Base-by-base conservation (phyloP, 345 rosid species). In the Lepidium sativum region DNA sequence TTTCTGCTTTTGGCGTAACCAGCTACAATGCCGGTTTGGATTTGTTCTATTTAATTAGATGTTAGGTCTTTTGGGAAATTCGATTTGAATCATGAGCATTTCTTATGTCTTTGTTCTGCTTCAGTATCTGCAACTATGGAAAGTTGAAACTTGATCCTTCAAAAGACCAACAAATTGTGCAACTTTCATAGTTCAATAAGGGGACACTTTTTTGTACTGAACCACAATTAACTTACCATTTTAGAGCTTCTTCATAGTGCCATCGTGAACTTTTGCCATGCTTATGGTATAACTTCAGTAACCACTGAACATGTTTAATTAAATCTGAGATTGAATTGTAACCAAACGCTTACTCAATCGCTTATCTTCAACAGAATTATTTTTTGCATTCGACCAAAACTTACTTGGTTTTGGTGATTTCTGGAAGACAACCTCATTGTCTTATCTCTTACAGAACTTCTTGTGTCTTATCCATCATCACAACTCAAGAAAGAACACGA, bases 181-280 rank as follows among this genome's bases (percentile, higher is more conserved):
- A 14, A 71, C 54, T 32, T 35, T 55, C 37, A 54, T 72, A 38
- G 40, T 41, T 72, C 49, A 72, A 72, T 65, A 57, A 71, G 8
- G 41, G 56, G 43, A 31, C 47, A 11, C 25, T 32, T 48, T 63
- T 43, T 63, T 71, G 37, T 55, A 29, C 43, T 55, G 12, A 2
- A 33, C 67, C 15, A 59, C 10, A 14, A 7, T 20, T 50, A 59
- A 60, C 44, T 40, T 60, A 40, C 53, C 60, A 39, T 52, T 41
- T 59, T 38, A 21, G n/a, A 44, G 29, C 17, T 54, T 50, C 43
- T 45, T 20, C 15, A 18, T 18, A 33, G 25, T 23, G 25, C 9
- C 13, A 8, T 44, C 53, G 2, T 32, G 33, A 33, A 32, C 35
- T 48, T 14, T n/a, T n/a, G 20, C 54, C 43, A 33, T 61, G 44